Base-by-base conservation (phyloP, 1,284 basidiomycete genomes). In the Agroathelia rolfsii region DNA sequence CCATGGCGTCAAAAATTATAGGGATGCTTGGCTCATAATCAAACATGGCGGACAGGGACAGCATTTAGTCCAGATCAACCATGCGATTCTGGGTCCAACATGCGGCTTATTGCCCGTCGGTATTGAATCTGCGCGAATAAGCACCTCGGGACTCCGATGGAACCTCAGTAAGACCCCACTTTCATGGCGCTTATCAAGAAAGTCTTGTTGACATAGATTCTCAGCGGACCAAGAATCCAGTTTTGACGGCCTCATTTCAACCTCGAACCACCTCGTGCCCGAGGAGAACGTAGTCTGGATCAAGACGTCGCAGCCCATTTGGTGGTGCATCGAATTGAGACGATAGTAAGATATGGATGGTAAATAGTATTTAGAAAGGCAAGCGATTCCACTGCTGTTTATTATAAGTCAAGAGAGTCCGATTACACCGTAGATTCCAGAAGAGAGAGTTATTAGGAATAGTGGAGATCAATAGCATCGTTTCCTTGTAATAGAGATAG, bases 91-190 rank as follows among this genome's bases (percentile, higher is more conserved):
- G 36, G 93, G 93, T 0, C 74, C 77, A 35, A 96, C 92, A 0
- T 98, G 94, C 50, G 94, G 94, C 0, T 68, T 98, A 10, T 66
- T 98, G 7, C 95, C 94, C 0, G 69, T 98, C 1, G 94, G 92
- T 1, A 61, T 92, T 12, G 72, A 75, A 18, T 70, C 67, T 4
- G 83, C 89, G 0, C 58, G 74, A 10, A 63, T 98, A 13, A 72
- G 77, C 1, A 97, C 93, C 0, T 69, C 62, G 5, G 95, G 95
- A 0, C 64, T 97, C 25, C 68, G 78, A 44, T 98, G 94, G 94
- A 84, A 98, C 53, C 54, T 96, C 26, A 67, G 90, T 88, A 41
- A 35, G 72, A 59, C 4, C 7, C 28, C 16, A 25, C 40, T 24
- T 31, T 4, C 15, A 17, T 20, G n/a, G n/a, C 10, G 24, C 39